Percentiles rank a stretch among this genome's conserved stretches.
Evolutionary conservation across 495 filamentous ascomycete genomes (phyloP).

Genomic region (Ramalina intermedia): DNA sequence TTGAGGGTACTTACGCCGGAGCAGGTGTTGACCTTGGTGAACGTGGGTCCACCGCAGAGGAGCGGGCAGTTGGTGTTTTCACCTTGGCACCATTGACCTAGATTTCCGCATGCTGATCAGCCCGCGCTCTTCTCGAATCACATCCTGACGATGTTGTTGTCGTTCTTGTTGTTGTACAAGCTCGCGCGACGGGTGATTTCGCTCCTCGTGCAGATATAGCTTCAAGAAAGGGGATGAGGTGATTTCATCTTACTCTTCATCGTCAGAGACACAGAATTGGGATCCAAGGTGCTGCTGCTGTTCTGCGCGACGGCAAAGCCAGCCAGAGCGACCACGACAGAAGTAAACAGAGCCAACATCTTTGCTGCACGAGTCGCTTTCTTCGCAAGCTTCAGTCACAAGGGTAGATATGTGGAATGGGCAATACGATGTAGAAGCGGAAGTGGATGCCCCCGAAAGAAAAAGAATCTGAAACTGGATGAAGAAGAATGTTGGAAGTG

Average conservation of each 20-base stretch:
- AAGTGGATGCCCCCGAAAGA: no score
- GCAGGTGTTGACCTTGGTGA: slow-evolving; percentile 27
- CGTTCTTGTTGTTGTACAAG: no score
- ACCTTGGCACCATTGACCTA: slow-evolving; percentile 31
- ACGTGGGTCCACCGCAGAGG: slow-evolving; percentile 26
- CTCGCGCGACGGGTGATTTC: no score
- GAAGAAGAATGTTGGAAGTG: no score
- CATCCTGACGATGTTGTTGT: no score
- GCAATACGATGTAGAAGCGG: no score
- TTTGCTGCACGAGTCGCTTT: no score
- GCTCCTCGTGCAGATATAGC: no score
- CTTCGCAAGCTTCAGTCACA: no score
- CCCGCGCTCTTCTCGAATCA: background rate
- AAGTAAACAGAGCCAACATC: slow-evolving; percentile 4
- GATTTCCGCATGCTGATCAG: slow-evolving; percentile 1
- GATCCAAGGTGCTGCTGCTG: slow-evolving; percentile 3
- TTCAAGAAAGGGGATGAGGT: no score
- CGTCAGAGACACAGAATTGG: slow-evolving; percentile 9
- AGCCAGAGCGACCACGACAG: background rate
- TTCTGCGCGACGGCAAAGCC: slow-evolving; percentile 13
- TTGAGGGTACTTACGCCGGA: slow-evolving; percentile 23
- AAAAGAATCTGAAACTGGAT: no score
- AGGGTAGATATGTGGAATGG: no score
- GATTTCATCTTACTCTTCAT: slow-evolving; percentile 2
- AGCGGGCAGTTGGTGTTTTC: slow-evolving; percentile 32